These are phyloP conservation scores for Exophiala spinifera DNA, from an alignment of 2,329 filamentous ascomycete species.

Conservation along the genomic window DNA sequence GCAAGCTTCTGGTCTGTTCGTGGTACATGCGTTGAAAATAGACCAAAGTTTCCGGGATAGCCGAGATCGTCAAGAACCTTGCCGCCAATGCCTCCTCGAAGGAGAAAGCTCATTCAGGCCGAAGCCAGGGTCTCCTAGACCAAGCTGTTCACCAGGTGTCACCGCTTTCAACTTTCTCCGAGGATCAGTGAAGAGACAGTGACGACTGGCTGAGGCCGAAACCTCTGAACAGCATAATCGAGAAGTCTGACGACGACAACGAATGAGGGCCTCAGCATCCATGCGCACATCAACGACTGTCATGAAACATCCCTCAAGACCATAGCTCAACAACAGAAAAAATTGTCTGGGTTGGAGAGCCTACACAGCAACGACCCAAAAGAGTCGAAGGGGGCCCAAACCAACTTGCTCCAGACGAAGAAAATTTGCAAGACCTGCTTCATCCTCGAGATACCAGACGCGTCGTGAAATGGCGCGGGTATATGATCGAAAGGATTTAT, in stretches of 20 bases:
- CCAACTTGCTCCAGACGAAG: slow-evolving; percentile 15
- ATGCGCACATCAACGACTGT: slow-evolving; percentile 21
- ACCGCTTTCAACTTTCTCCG: slow-evolving; percentile 23
- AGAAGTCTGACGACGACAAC: slow-evolving; percentile 7
- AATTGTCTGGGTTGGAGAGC: slow-evolving; percentile 14
- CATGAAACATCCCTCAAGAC: slow-evolving; percentile 27
- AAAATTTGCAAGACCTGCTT: slow-evolving; percentile 26
- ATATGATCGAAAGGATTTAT: slow-evolving; percentile 30
- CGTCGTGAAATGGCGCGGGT: slow-evolving; percentile 1
- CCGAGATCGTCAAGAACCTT: not conserved
- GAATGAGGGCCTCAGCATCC: slow-evolving; percentile 26
- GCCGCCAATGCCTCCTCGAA: slow-evolving; percentile 7
- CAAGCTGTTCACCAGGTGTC: slow-evolving; percentile 4
- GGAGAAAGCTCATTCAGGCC: slow-evolving; percentile 17
- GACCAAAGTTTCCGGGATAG: slow-evolving; percentile 6
- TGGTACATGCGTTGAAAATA: slow-evolving; percentile 11
- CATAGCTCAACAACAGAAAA: slow-evolving; percentile 23
- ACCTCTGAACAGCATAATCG: slow-evolving; percentile 2
- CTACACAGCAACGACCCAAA: slow-evolving; percentile 16
- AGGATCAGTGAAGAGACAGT: slow-evolving; percentile 25
- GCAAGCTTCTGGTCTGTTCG: slow-evolving; percentile 12
- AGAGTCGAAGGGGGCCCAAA: slow-evolving; percentile 20
- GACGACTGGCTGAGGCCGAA: slow-evolving; percentile 9
- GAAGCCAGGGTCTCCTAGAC: not conserved
- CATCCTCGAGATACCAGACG: slow-evolving; percentile 28